Percentiles rank a stretch among this genome's conserved stretches.
Conservation (phyloP, 352 stramenopile species). For the Phytophthora syringae region DNA sequence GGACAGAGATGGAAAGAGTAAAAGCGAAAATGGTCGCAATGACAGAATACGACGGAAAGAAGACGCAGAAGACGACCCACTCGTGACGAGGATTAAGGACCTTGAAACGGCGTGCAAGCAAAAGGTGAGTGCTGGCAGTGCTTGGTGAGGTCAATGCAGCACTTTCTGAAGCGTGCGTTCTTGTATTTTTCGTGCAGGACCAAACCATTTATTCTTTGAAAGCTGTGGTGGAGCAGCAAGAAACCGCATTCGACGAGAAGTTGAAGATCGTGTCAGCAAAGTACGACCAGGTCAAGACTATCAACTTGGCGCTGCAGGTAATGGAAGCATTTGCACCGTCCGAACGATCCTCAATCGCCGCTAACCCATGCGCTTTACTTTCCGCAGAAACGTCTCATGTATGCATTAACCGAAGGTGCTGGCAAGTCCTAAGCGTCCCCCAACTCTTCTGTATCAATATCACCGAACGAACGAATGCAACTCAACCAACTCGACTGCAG, state of each 20-base stretch:
- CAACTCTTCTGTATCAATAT: constrained; percentile 17
- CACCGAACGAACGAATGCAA: constrained; percentile 6
- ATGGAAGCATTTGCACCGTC: neutral
- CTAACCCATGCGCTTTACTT: neutral
- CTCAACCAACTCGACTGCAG: constrained; percentile 7
- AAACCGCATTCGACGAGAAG: constrained; percentile 73
- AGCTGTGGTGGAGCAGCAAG: constrained; percentile 71
- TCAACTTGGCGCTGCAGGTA: constrained; percentile 84
- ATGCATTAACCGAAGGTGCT: constrained; percentile 48
- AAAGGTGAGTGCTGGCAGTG: constrained; percentile 46
- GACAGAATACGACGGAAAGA: constrained; percentile 21
- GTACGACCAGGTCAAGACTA: constrained; percentile 82
- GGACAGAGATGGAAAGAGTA: constrained; percentile 17
- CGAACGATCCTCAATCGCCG: neutral
- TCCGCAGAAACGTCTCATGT: constrained; percentile 62
- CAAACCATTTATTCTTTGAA: constrained; percentile 71
- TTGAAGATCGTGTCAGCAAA: constrained; percentile 70
- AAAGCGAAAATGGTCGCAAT: constrained; percentile 11
- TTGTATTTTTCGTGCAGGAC: constrained; percentile 43
- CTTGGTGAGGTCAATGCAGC: neutral
- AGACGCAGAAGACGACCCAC: constrained; percentile 25
- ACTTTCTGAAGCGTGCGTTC: neutral
- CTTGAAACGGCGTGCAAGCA: constrained; percentile 78
- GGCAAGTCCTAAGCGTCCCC: constrained; percentile 29
- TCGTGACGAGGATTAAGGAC: constrained; percentile 54